phyloP scores from a whole-genome alignment of 345 rosid genomes.

The Lumnitzera littorea region DNA sequence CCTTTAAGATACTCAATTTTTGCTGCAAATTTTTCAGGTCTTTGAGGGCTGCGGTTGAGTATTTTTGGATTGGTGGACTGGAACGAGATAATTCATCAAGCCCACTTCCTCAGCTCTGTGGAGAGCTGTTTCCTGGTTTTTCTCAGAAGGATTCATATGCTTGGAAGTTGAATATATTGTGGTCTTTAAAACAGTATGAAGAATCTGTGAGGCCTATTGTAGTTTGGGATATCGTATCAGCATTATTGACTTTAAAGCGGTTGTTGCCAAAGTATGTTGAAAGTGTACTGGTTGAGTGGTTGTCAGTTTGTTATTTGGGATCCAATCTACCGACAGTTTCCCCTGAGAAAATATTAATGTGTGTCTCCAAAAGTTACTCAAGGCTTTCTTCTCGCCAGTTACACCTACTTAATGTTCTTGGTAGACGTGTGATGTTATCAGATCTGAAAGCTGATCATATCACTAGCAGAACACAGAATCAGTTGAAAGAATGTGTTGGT shows the following conservation, averaged over 20 bases:
- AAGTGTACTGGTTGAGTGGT: constrained; percentile 57
- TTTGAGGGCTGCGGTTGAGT: constrained; percentile 81
- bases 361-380: constrained; percentile 31
- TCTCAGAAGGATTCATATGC: constrained; percentile 37
- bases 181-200: constrained; percentile 57
- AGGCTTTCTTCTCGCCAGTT: constrained; percentile 51
- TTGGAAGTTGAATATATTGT: constrained; percentile 67
- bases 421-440: constrained; percentile 54
- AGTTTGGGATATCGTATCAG: constrained; percentile 72
- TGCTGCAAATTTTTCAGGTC: constrained; percentile 30
- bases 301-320: constrained; percentile 37
- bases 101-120: constrained; percentile 20
- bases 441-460: constrained; percentile 51
- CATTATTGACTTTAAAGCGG: constrained; percentile 61
- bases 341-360: constrained; percentile 33
- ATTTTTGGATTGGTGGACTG: constrained; percentile 92
- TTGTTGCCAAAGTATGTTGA: constrained; percentile 53
- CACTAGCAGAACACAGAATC: constrained; percentile 29
- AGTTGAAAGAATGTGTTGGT: constrained; percentile 13
- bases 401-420: constrained; percentile 68
- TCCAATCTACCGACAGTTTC: constrained; percentile 25
- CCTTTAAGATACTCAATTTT: neutral
- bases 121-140: constrained; percentile 37
- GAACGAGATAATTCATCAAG: constrained; percentile 23
- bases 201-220: constrained; percentile 48